Base-by-base conservation (phyloP, 164 flowering plant species). In the Piper longum region DNA sequence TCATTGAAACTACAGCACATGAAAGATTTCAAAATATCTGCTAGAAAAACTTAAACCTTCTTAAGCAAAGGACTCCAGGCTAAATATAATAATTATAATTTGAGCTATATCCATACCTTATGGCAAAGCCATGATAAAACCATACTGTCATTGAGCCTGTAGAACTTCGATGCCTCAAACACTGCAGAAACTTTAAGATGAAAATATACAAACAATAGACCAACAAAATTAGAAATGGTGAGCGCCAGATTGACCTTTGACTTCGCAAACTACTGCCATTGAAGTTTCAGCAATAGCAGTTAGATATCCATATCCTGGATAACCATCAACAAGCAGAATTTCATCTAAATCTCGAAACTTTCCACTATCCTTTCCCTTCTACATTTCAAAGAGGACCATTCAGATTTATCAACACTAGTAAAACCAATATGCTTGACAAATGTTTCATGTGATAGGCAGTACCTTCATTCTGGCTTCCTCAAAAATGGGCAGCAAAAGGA, bases 401-500 rank as follows among this genome's bases (percentile, higher is more conserved):
- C 3, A 41, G 39, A 11, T 57, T 39, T 45, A 51, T 52, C 18
- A 40, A 13, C 12, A 12, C 42, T 6, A 60, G 16, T 13, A 3
- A 60, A 41, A 18, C 42, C n/a, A 42, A 60, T 17, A 60, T 56
- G 3, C n/a, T 41, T 41, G 41, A 7, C 18, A 40, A 16, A 14
- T 41, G 8, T 39, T 59, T n/a, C 14, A 7, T 41, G 36, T 41
- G 41, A 14, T 44, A 12, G 4, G 41, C 41, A 18, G 44, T 71
- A 92, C 98, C 97, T 86, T 89, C 95, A 91, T 83, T 74, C 97
- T 83, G 70, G 97, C 97, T 78, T 89, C 90, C 63, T 91, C 89
- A 74, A 91, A 89, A 62, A 95, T 73, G 5, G 97, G 99, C 81
- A 95, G 72, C 68, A 95, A 62, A 61, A 95, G 62, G 68, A 95